phyloP scores from a whole-genome alignment of 2,329 filamentous ascomycete genomes.

The Beauveria sp. region DNA sequence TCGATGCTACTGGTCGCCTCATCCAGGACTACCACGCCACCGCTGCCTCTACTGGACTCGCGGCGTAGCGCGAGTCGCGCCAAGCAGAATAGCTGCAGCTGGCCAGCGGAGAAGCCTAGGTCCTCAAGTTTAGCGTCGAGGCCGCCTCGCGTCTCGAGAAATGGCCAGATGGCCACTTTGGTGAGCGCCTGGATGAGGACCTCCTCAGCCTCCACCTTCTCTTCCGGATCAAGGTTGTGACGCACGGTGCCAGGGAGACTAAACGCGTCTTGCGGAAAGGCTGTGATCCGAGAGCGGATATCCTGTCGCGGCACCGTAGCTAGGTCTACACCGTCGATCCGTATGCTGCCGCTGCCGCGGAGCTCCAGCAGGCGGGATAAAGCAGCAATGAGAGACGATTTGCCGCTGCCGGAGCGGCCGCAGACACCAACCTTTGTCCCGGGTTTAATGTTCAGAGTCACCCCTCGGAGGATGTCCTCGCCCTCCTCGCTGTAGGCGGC shows the following conservation, averaged over 20 bases:
- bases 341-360: constrained; percentile 25
- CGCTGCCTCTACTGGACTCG: constrained; percentile 5
- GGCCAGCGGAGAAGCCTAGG: constrained; percentile 33
- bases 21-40: constrained; percentile 25
- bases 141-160: constrained; percentile 29
- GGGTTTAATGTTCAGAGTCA: constrained; percentile 19
- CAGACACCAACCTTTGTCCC: constrained; percentile 43
- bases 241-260: constrained; percentile 37
- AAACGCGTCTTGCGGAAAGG: constrained; percentile 42
- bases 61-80: constrained; percentile 35
- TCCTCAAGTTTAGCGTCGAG: constrained; percentile 27
- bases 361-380: constrained; percentile 42
- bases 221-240: constrained; percentile 38
- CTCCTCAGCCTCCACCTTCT: constrained; percentile 24
- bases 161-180: constrained; percentile 34
- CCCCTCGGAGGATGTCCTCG: constrained; percentile 9
- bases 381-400: constrained; percentile 39
- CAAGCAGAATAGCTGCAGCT: constrained; percentile 41
- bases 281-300: constrained; percentile 35
- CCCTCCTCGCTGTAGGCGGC: constrained; percentile 18
- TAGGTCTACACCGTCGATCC: constrained; percentile 36
- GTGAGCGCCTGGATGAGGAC: constrained; percentile 34
- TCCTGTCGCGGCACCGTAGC: constrained; percentile 31
- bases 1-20: constrained; percentile 27
- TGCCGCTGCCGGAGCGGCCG: constrained; percentile 44